Evolutionary conservation across 2,329 filamentous ascomycete species (phyloP).

Genomic region (Pseudogymnoascus sp.): DNA sequence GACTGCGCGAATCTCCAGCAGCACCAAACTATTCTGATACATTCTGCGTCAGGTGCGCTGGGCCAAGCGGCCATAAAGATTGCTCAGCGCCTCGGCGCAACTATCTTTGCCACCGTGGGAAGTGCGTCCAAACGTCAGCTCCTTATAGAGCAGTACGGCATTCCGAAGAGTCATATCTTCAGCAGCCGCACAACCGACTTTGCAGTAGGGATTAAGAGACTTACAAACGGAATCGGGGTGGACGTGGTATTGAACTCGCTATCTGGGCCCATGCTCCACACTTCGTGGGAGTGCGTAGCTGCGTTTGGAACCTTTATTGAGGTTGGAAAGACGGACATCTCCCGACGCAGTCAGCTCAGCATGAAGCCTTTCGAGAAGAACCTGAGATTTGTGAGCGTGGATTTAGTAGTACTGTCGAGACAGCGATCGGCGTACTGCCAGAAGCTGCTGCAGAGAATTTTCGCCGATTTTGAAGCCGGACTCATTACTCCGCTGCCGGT

Average conservation of each 20-base stretch:
- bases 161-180: background rate
- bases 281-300: slow-evolving; percentile 31
- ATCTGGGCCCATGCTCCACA: slow-evolving; percentile 23
- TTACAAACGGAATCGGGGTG: slow-evolving; percentile 25
- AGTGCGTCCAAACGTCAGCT: background rate
- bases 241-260: slow-evolving; percentile 30
- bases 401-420: background rate
- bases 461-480: background rate
- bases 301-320: slow-evolving; percentile 35
- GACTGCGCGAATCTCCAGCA: slow-evolving; percentile 31
- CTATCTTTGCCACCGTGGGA: slow-evolving; percentile 36
- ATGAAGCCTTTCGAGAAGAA: background rate
- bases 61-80: slow-evolving; percentile 23
- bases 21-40: slow-evolving; percentile 22
- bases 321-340: slow-evolving; percentile 28
- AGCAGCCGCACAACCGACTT: slow-evolving; percentile 30
- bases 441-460: background rate
- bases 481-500: background rate
- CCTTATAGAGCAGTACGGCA: background rate
- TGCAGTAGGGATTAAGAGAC: slow-evolving; percentile 22
- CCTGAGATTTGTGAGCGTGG: background rate
- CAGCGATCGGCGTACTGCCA: background rate
- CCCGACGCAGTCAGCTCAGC: background rate
- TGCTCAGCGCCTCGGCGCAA: slow-evolving; percentile 25
- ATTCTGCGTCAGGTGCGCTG: slow-evolving; percentile 16